Base-by-base conservation (phyloP, 2,329 filamentous ascomycete species). In the Arthrocladium fulminans region DNA sequence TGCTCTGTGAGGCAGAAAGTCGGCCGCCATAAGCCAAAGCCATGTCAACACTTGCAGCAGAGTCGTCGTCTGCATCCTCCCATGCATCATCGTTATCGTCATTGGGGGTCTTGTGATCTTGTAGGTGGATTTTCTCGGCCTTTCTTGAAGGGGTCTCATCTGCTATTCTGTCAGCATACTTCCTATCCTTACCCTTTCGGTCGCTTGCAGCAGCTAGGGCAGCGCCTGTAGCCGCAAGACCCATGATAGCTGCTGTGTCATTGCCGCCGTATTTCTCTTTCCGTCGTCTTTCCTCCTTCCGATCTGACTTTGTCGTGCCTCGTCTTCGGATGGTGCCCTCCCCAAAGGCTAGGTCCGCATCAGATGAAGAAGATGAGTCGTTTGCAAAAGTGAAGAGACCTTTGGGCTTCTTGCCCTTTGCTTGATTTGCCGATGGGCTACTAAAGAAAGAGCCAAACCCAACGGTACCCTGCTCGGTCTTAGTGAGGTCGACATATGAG, bases 281-380 rank as follows among this genome's bases (percentile, higher is more conserved):
- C 45, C 55, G 46, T 13, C 45, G 49, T 48, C 56, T 60, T 19
- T 57, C 60, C 10, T 57, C 60, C 52, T 72, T 72, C 40, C 57
- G 59, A 6, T 37, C 34, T 3, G 17, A 2, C 22, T 47, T 47
- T 13, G 17, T 27, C 13, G 32, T 9, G 12, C 49, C 48, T 45
- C 59, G 52, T 34, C 63, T 64, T 29, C 61, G 64, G 2, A 66
- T 51, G 29, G 64, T 82, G 13, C 79, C 81, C 47, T 68, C 73
- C 8, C 82, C 81, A 60, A 84, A 86, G 8, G 81, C 81, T 51
- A 86, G 66, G 60, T 86, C 83, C 17, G 76, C 78, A 62, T 84
- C 80, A 47, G 84, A 71, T 1, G 80, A 83, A 0, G 80, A 84
- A 2, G 79, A 82, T 1, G 81, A 85, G 1, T 77, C 81, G 57